These are phyloP conservation scores for Alternaria sp. DNA, from an alignment of 2,329 filamentous ascomycete genomes.

Conservation along the genomic window DNA sequence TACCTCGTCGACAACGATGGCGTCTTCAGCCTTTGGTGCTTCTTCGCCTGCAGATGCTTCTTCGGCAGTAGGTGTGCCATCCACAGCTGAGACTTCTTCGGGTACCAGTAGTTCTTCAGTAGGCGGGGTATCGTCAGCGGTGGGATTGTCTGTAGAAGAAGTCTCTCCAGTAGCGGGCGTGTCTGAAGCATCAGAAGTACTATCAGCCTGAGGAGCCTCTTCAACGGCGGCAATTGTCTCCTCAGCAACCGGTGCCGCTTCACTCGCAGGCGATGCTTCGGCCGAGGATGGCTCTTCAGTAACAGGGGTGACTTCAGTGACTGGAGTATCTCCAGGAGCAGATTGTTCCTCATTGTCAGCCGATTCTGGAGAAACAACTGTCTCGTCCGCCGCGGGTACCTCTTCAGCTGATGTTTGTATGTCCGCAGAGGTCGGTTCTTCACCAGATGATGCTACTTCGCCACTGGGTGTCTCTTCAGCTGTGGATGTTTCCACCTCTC, in stretches of 20 bases:
- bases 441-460: background rate
- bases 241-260: conserved; percentile 4
- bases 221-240: conserved; percentile 1
- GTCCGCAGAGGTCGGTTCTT: background rate
- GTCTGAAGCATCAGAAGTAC: conserved; percentile 3
- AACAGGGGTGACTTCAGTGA: background rate
- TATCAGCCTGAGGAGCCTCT: conserved; percentile 5
- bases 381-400: background rate
- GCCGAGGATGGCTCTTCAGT: conserved; percentile 3
- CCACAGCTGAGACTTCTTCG: background rate
- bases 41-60: background rate
- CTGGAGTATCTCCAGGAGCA: background rate
- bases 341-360: background rate
- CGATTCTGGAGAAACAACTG: background rate
- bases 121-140: conserved; percentile 4
- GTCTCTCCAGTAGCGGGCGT: background rate
- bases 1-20: background rate
- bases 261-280: background rate
- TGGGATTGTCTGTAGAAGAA: background rate
- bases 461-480: background rate
- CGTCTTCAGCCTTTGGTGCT: background rate
- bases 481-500: background rate
- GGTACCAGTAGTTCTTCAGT: background rate
- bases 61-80: background rate
- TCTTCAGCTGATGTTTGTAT: background rate